A percentile compares a stretch with the other conserved stretches of the same genome.
phyloP scores from a whole-genome alignment of 495 filamentous ascomycete genomes.

The Ascobolus immersus region DNA sequence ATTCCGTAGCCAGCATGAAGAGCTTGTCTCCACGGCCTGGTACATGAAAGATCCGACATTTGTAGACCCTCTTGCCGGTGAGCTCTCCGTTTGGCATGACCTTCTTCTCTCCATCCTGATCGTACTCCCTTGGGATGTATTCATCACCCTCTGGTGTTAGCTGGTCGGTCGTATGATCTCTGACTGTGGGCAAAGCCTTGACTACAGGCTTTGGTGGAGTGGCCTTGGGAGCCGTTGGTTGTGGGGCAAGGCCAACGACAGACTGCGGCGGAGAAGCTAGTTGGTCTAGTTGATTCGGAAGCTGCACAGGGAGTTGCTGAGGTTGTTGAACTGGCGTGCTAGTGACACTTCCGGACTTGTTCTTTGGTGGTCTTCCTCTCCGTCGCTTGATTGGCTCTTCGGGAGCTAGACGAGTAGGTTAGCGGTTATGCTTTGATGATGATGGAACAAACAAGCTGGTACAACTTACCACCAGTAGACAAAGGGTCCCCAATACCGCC shows the following conservation, averaged over 20 bases:
- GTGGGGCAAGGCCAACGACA: neutral
- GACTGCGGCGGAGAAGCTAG: neutral
- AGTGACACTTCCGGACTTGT: slow-evolving; percentile 13
- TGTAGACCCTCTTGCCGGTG: slow-evolving; percentile 61
- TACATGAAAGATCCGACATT: slow-evolving; percentile 80
- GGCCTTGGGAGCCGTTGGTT: slow-evolving; percentile 45
- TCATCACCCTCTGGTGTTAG: slow-evolving; percentile 80
- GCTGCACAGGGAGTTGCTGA: slow-evolving; percentile 3
- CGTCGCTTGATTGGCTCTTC: slow-evolving; percentile 63
- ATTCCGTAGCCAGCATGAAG: slow-evolving; percentile 98
- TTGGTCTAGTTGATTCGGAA: slow-evolving; percentile 7
- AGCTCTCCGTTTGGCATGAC: slow-evolving; percentile 60
- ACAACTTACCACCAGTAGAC: too few species aligned
- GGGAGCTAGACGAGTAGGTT: slow-evolving; percentile 13
- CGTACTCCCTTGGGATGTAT: slow-evolving; percentile 80
- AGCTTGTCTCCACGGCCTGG: slow-evolving; percentile 74
- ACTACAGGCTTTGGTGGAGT: slow-evolving; percentile 76
- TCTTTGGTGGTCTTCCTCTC: slow-evolving; percentile 65
- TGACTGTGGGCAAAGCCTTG: slow-evolving; percentile 84
- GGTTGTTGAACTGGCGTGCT: neutral
- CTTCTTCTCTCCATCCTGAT: slow-evolving; percentile 84
- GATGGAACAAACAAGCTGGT: too few species aligned
- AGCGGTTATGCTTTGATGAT: neutral
- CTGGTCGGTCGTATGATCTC: slow-evolving; percentile 95
- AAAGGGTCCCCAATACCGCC: too few species aligned